phyloP scores from a whole-genome alignment of 106 monocot genomes.

The Triglochin maritima region DNA sequence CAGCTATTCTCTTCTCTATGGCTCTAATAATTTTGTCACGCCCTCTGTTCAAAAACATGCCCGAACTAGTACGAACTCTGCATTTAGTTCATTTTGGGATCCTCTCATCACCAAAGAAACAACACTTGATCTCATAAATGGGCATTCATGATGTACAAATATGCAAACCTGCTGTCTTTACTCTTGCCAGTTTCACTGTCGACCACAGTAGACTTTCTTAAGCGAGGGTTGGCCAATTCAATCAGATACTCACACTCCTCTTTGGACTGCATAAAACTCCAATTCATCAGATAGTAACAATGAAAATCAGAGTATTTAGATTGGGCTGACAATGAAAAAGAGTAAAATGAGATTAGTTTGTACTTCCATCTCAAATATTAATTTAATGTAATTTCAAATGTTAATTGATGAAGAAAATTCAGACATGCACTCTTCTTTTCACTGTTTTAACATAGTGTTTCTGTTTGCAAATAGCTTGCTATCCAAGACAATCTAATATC shows the following conservation, averaged over 20 bases:
- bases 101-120: background rate
- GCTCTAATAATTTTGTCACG: slow-evolving; percentile 13
- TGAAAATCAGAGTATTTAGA: background rate
- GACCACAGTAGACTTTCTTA: slow-evolving; percentile 21
- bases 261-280: slow-evolving; percentile 14
- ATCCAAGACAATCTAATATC: too few relatives aligned
- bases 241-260: slow-evolving; percentile 26
- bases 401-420: too few relatives aligned
- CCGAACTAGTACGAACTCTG: slow-evolving; percentile 26
- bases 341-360: too few relatives aligned
- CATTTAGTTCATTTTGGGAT: background rate
- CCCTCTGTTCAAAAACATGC: slow-evolving; percentile 19
- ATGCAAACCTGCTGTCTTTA: slow-evolving; percentile 19
- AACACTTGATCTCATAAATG: background rate
- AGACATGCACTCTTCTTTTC: too few relatives aligned
- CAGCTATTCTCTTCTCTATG: slow-evolving; percentile 25
- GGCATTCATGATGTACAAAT: background rate
- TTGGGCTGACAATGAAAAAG: background rate
- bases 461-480: too few relatives aligned
- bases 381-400: too few relatives aligned
- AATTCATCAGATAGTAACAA: background rate
- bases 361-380: too few relatives aligned
- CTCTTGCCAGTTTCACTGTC: slow-evolving; percentile 25
- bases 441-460: too few relatives aligned
- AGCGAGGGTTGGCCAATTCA: slow-evolving; percentile 14